Conservation (phyloP, 2,329 filamentous ascomycete genomes). For the Trichoderma polysporum region DNA sequence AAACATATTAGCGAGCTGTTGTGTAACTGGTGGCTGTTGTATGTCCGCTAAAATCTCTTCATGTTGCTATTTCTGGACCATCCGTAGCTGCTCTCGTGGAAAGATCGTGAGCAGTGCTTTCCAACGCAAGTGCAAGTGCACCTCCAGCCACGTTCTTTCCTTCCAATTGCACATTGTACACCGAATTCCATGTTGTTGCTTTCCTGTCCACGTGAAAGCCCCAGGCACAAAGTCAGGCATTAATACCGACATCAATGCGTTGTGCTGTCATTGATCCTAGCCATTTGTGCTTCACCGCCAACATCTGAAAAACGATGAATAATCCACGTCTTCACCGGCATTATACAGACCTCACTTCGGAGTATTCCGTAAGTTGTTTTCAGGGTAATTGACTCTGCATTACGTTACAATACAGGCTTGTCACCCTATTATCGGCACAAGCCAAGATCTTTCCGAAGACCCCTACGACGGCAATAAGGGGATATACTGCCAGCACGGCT, state of each 20-base stretch:
- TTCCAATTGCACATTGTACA: neutral
- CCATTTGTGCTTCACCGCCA: neutral
- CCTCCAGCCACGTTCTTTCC: neutral
- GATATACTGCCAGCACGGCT: neutral
- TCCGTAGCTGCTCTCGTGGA: neutral
- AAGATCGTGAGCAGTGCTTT: neutral
- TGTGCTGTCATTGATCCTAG: neutral
- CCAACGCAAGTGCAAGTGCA: too few relatives aligned
- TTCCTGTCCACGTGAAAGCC: neutral
- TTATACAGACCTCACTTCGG: neutral
- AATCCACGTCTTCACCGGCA: too few relatives aligned
- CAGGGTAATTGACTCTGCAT: neutral
- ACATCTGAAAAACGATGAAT: neutral
- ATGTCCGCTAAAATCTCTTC: neutral
- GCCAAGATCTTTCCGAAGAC: conserved; percentile 4
- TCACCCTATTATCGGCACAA: neutral
- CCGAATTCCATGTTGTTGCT: neutral
- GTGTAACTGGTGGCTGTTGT: neutral
- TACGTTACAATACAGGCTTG: neutral
- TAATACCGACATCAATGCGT: neutral
- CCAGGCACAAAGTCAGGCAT: neutral
- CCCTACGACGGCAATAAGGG: conserved; percentile 1
- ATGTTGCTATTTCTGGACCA: neutral
- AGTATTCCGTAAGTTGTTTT: neutral
- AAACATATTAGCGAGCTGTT: neutral